Evolutionary conservation across 2,329 filamentous ascomycete species (phyloP), one percentile per base, ranked within the genome.

Genomic region (Trichoderma aggressivum): DNA sequence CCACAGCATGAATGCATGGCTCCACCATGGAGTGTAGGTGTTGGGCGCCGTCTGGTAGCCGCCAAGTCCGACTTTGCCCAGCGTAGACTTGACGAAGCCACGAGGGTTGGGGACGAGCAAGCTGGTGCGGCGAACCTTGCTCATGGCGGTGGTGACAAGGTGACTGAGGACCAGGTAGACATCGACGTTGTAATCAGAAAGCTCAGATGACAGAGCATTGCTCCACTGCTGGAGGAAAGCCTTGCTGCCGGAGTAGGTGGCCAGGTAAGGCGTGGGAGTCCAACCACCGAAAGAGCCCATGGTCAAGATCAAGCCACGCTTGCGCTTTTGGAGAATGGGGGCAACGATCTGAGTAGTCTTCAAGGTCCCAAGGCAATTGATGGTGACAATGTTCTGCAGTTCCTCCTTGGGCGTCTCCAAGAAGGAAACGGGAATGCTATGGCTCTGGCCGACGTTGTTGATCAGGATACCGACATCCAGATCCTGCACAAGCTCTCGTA

Each of bases 191-290:
- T 92, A 87, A 1, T 91, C 89, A 74, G 91, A 89, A 34, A 99
- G 87, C 82, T 99, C 96, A 16, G 91, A 88, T 1, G 91, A 92
- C 16, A 99, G 87, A 12, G 96, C 90, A 7, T 90, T 92, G 75
- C 92, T 97, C 96, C 96, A 99, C 79, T 97, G 91, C 83, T 98
- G 95, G 62, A 99, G 87, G 87, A 99, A 99, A 1, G 96, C 95
- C 84, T 99, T 99, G 88, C 92, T 96, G 75, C 96, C 96, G 58
- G 93, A 97, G 86, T 99, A 99, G 3, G 96, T 98, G 14, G 96
- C 96, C 58, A 99, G 88, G 69, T 96, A 90, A 7, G 97, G 94
- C 0, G 94, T 97, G 8, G 96, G 96, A 73, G 96, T 89, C 83
- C 97, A 91, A 75, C 96, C 97, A 73, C 92, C 96, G 79, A 98